Base-by-base conservation (phyloP, 129 eudicot genomes). In the Cynara cardunculus region DNA sequence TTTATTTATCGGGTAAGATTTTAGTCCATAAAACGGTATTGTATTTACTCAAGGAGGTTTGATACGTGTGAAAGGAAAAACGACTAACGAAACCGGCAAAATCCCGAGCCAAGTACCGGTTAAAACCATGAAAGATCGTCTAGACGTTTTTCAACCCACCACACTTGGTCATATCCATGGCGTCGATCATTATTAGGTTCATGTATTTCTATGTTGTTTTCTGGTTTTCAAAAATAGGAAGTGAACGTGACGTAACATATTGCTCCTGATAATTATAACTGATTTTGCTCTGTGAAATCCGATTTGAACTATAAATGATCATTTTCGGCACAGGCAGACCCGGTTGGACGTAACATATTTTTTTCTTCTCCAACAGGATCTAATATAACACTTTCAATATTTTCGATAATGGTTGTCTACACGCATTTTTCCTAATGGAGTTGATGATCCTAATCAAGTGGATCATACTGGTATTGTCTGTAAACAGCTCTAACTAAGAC, bases 131-230 rank as follows among this genome's bases (percentile, higher is more conserved):
- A 78, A 76, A 61, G 78, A 68, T 67, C 24, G n/a, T 31, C 18
- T 82, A 59, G 90, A 86, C 19, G 61, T 82, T 59, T 91, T 86
- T 76, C 85, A 90, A 12, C 92, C 87, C 49, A 88, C 92, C 12
- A 77, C 78, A 10, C 96, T 86, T 9, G 96, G 93, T 46, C 88
- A 83, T 25, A 88, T 89, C 79, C 93, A 89, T 2, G 92, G 93
- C 6, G 81, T 79, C 25, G 91, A 89, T 25, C 89, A 87, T 10
- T 41, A 41, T 73, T 85, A 88, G 75, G 41, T 77, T 26, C 82
- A 66, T 11, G 64, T 80, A 35, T 56, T 78, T 24, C 2, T 35
- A 5, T 25, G 21, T 66, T 7, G 8, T 6, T 6, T 41, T 14
- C 67, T 53, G 18, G 18, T 66, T 28, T 56, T 3, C 9, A 27